phyloP scores from a whole-genome alignment of 176 grass and related monocot species.

The Zizania latifolia region DNA sequence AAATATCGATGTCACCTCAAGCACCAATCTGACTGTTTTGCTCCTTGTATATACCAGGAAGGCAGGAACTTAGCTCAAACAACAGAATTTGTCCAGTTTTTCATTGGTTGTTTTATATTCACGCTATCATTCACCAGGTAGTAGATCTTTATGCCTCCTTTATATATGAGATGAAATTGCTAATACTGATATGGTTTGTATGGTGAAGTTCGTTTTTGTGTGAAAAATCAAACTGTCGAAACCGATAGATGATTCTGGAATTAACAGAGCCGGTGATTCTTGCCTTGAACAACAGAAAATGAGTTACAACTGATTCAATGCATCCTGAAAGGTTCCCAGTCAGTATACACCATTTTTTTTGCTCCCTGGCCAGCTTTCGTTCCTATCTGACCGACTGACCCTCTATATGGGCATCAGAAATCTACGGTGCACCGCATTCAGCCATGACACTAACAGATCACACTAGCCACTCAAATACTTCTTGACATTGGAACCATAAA shows the following conservation, averaged over 20 bases:
- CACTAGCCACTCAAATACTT: background rate
- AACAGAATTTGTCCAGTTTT: background rate
- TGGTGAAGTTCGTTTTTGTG: background rate
- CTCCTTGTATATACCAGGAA: constrained; percentile 25
- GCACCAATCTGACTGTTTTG: background rate
- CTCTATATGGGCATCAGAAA: constrained; percentile 7
- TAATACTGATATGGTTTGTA: background rate
- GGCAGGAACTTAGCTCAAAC: constrained; percentile 2
- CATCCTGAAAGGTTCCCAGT: background rate
- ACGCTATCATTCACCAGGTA: background rate
- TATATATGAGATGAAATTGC: background rate
- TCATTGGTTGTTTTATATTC: background rate
- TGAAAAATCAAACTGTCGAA: background rate
- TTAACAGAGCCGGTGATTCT: background rate
- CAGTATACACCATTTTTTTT: background rate
- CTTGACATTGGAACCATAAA: background rate
- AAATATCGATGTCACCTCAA: background rate
- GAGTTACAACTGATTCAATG: background rate
- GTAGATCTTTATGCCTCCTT: no score
- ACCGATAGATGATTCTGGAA: background rate
- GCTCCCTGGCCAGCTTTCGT: background rate
- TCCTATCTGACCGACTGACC: background rate
- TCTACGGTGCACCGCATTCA: background rate
- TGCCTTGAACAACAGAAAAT: background rate
- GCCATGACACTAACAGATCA: background rate